These are phyloP conservation scores for Tanacetum coccineum DNA, from an alignment of 129 eudicot species.

Conservation along the genomic window DNA sequence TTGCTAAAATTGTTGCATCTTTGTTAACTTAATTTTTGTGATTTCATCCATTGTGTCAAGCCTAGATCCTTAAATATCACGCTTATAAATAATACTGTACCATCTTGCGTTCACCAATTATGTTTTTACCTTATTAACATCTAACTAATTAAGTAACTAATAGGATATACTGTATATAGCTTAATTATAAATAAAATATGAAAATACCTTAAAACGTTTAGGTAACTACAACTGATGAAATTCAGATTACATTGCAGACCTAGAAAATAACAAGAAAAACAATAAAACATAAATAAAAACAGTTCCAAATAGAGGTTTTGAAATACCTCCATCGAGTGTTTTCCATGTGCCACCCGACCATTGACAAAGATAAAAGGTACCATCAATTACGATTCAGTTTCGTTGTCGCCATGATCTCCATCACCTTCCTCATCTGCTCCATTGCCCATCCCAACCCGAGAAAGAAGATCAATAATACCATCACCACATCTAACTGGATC, in stretches of 20 bases:
- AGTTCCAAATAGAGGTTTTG: neutral
- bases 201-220: neutral
- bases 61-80: no score
- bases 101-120: no score
- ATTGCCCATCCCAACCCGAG: slow-evolving; percentile 14
- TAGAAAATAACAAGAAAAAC: no score
- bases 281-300: neutral
- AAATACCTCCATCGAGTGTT: neutral
- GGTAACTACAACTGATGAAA: neutral
- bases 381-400: slow-evolving; percentile 1
- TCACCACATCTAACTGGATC: slow-evolving; percentile 5
- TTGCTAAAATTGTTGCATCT: no score
- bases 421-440: slow-evolving; percentile 10
- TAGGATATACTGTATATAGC: no score
- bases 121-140: no score
- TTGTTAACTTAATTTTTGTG: no score
- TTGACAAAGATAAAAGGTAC: slow-evolving; percentile 17
- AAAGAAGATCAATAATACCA: slow-evolving; percentile 29
- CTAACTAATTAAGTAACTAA: no score
- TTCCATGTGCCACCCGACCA: neutral
- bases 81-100: no score
- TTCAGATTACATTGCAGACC: no score
- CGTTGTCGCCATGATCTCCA: neutral
- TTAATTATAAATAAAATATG: no score
- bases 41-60: no score